Base-by-base conservation (phyloP, 208 protist species). In the Kentomonas sorsogonicus region DNA sequence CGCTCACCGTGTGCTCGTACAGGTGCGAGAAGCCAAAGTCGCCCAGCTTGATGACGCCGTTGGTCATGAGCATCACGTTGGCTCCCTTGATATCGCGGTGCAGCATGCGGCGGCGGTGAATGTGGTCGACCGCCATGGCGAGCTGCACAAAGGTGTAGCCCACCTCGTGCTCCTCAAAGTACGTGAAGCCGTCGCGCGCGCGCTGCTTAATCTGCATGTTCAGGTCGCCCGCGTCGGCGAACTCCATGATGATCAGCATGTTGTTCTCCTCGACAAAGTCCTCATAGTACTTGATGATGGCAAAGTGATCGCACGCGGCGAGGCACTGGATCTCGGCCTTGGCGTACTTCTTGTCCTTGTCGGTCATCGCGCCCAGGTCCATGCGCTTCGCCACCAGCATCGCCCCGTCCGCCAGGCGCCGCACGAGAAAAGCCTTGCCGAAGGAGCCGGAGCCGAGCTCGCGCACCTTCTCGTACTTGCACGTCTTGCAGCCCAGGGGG, bases 21-120 rank as follows among this genome's bases (percentile, higher is more conserved):
- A 75, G 66, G 30, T 71, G 72, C 26, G 64, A 73, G 30, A 89
- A 82, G 22, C 81, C 81, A 65, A 93, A 93, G 67, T 93, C 86
- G 4, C 68, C 86, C 3, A 93, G 59, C 61, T 93, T 93, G 33
- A 88, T 45, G 34, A 86, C 43, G 29, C 86, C 83, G 25, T 74
- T 78, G 36, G 61, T 80, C 39, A 58, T 81, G 2, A 93, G 55
- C n/a, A 89, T 43, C 4, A 89, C 60, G 58, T 89, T 89, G 9
- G 71, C 77, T 23, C 71, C 63, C 58, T 89, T 89, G 30, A 89
- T 68, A 51, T 89, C 81, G 41, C 81, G 67, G 48, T 89, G 81
- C 39, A 89, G 63, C 23, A 95, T 89, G 34, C 64, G 53, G n/a
- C 74, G 66, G 11, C 60, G 64, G 50, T 94, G 89, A 11, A 95